phyloP scores from a whole-genome alignment of 2,329 filamentous ascomycete species.

The Fusarium duplospermum region DNA sequence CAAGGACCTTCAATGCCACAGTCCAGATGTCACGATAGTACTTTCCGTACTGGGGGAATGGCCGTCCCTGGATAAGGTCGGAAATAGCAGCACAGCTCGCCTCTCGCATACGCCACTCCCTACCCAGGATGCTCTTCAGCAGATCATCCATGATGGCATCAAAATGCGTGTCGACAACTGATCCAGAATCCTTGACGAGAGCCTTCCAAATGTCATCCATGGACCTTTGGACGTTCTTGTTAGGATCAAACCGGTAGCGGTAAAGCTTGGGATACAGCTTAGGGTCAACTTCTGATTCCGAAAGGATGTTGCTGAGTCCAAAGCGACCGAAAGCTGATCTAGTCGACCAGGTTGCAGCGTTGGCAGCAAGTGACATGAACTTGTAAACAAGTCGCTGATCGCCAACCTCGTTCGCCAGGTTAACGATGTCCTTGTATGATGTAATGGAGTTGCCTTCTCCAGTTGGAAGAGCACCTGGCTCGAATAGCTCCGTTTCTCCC shows the following conservation, averaged over 20 bases:
- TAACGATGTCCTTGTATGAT: slow-evolving; percentile 98
- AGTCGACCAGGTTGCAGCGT: slow-evolving; percentile 98
- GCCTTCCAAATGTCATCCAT: slow-evolving; percentile 99
- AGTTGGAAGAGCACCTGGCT: slow-evolving; percentile 88
- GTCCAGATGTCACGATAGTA: slow-evolving; percentile 89
- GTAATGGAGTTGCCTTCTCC: slow-evolving; percentile 90
- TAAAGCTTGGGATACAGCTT: slow-evolving; percentile 96
- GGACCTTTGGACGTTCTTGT: slow-evolving; percentile 88
- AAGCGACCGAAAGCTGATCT: slow-evolving; percentile 95
- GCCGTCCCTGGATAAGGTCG: slow-evolving; percentile 85
- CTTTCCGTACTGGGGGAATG: slow-evolving; percentile 80
- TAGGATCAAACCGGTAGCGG: slow-evolving; percentile 94
- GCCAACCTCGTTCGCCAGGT: slow-evolving; percentile 92
- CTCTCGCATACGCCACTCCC: slow-evolving; percentile 93
- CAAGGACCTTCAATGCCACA: slow-evolving; percentile 87
- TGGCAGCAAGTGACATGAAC: slow-evolving; percentile 97
- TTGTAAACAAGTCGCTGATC: slow-evolving; percentile 97
- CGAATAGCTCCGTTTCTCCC: slow-evolving; percentile 91
- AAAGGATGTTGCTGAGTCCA: slow-evolving; percentile 90
- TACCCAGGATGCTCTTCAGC: slow-evolving; percentile 85
- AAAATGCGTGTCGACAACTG: slow-evolving; percentile 83
- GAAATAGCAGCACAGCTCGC: slow-evolving; percentile 91
- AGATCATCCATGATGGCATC: slow-evolving; percentile 90
- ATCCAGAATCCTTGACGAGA: slow-evolving; percentile 87
- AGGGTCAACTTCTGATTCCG: slow-evolving; percentile 87